A percentile compares a stretch with the other conserved stretches of the same genome.
Conservation (phyloP, 108 stramenopile genomes). For the Nitzschia sp. region DNA sequence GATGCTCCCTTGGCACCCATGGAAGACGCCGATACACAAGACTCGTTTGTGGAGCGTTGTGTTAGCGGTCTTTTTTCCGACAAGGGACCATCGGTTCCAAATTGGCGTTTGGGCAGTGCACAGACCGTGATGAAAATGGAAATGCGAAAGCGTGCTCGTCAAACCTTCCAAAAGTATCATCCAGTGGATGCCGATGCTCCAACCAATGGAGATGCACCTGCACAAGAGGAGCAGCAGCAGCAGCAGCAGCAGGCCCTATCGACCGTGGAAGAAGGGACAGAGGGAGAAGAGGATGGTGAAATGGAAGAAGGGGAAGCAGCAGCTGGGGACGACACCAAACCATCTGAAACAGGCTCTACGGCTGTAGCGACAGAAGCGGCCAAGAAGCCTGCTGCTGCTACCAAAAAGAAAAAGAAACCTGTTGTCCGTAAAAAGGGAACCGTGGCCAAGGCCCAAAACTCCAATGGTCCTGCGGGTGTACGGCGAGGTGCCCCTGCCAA, state of each 20-base stretch:
- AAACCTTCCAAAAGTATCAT: constrained; percentile 29
- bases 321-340: constrained; percentile 14
- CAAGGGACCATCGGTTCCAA: constrained; percentile 4
- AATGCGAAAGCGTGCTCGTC: constrained; percentile 27
- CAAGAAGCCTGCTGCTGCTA: not conserved
- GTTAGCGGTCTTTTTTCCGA: not conserved
- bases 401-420: constrained; percentile 14
- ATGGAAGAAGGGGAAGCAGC: constrained; percentile 11
- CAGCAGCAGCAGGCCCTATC: not conserved
- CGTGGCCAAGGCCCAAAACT: constrained; percentile 10
- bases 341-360: not conserved
- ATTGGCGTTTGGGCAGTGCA: constrained; percentile 22
- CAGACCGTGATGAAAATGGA: constrained; percentile 18
- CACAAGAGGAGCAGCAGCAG: not conserved
- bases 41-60: constrained; percentile 35
- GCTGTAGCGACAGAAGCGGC: not conserved
- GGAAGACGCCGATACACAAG: constrained; percentile 36
- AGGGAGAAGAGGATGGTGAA: constrained; percentile 10
- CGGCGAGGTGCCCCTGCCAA: constrained; percentile 7
- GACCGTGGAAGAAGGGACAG: constrained; percentile 2
- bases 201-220: not conserved
- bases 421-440: constrained; percentile 28
- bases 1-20: constrained; percentile 32
- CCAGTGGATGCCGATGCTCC: constrained; percentile 3
- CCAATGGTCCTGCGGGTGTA: not conserved